Base-by-base conservation (phyloP, 495 filamentous ascomycete genomes). In the Cryomyces minteri region DNA sequence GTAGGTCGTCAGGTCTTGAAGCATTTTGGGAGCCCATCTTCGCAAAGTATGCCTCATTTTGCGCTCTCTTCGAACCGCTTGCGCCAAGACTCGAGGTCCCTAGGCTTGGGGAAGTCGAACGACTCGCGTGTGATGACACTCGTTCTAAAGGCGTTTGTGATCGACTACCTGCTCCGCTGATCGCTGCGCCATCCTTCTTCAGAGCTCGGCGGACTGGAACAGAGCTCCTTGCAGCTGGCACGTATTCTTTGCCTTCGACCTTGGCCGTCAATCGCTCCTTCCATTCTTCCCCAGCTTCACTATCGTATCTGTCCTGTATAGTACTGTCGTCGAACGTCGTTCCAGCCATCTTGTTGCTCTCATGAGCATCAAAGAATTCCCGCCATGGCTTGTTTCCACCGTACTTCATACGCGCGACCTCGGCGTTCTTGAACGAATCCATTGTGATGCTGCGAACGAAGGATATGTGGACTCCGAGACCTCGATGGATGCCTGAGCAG, bases 381-480 rank as follows among this genome's bases (percentile, higher is more conserved):
- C 73, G 76, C 84, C 86, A 95, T n/a, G 71, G 68, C 36, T 78
- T 76, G 61, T 95, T 95, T 40, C 87, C 87, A 18, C 87, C 87
- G 9, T 76, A 62, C 29, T 82, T 71, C 87, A 95, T 93, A 51
- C 86, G 78, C 60, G 77, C 72, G 48, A 93, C 83, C 58, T 94
- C 87, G 46, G 68, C 67, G 50, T 73, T 73, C 60, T 98, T 98
- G 67, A 98, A 95, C 47, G 83, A 82, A 68, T 98, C 90, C 90
- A 98, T 98, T 40, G 83, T 92, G 51, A 96, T 85, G 48, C 77
- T 84, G 50, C 90, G 81, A 44, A 98, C 85, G 65, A 98, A 98
- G 57, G 86, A 94, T 57, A 98, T 94, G 68, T 98, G 90, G 30
- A 98, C 90, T 43, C 90, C 90, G 11, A 98, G 74, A 4, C 85